Conservation (phyloP, 1,284 basidiomycete species). For the Puccinia brachypodii region DNA sequence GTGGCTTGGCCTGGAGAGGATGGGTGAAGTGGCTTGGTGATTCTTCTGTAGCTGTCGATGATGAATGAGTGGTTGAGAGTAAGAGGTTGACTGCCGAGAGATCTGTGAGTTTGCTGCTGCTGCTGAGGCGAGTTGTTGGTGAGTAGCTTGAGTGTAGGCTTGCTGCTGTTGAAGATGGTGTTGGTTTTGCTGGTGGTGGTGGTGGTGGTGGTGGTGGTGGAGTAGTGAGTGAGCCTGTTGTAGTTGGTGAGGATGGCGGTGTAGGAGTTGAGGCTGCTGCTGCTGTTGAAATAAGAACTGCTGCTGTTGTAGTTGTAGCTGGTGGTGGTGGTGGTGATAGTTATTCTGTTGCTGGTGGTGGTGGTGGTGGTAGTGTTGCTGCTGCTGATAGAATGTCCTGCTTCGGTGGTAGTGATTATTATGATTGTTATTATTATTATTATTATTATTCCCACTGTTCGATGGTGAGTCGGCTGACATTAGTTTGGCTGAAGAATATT, state of each 20-base stretch:
- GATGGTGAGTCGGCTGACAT: too few species aligned
- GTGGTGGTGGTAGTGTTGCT: slow-evolving; percentile 7
- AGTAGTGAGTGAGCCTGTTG: too few species aligned
- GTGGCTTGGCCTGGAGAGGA: neutral
- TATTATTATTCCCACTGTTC: too few species aligned
- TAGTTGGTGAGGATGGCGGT: slow-evolving; percentile 8
- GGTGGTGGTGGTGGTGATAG: neutral
- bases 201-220: neutral
- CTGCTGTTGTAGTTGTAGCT: neutral
- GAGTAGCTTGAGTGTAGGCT: neutral
- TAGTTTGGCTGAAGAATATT: too few species aligned
- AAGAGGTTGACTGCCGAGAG: neutral
- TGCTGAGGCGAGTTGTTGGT: neutral
- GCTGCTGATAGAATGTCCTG: slow-evolving; percentile 14
- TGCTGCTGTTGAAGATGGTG: neutral
- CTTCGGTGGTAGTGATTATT: neutral
- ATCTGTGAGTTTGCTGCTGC: neutral
- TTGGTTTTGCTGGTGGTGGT: neutral
- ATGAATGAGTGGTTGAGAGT: slow-evolving; percentile 26
- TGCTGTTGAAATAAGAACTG: slow-evolving; percentile 22
- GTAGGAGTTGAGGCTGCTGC: neutral
- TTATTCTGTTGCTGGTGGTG: neutral
- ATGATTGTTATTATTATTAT: neutral
- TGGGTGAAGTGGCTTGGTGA: neutral
- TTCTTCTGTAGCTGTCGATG: slow-evolving; percentile 18